Evolutionary conservation across 768 basidiomycete species (phyloP), one percentile per base, ranked within the genome.

Genomic region (Polyporus arcularius): DNA sequence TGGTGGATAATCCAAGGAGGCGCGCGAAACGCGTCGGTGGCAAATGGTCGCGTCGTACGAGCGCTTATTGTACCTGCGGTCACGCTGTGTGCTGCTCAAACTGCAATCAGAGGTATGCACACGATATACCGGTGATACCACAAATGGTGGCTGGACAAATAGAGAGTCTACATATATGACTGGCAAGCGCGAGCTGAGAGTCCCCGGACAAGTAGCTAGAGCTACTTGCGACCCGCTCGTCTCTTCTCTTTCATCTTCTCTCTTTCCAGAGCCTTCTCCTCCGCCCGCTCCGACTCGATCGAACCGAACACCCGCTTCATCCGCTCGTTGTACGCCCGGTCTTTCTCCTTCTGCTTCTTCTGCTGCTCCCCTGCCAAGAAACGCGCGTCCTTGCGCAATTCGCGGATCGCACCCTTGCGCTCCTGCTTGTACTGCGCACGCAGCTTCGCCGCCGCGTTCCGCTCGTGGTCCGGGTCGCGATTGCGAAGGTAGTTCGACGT

Each of bases 361-460:
- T 92, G 88, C 68, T 94, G 87, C 71, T 96, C 94, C 31, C 80
- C 81, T 10, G 96, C 94, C 75, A 99, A 79, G 85, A 98, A 99
- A 65, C 85, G 82, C 63, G 94, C 88, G 71, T 99, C 97, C 79
- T 98, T 98, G 62, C 97, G 86, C 55, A 99, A 79, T 72, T 99
- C 97, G 48, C 96, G 81, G 63, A 99, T 94, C 4, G 97, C 97
- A 46, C 97, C 96, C 80, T 98, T 98, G 70, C 85, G 80, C 79
- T 98, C 97, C 76, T 98, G 89, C 77, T 96, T 96, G 79, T 94
- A 89, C 71, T 95, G 86, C 42, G 85, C 83, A 57, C 90, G 88
- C 69, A 99, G 75, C 74, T 98, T 98, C 58, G 88, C 76, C 0
- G 87, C 85, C 65, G 91, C 92, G 71, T 93, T 94, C 42, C 92